Evolutionary conservation across 1,284 basidiomycete genomes (phyloP), one percentile per base, ranked within the genome.

Genomic region (Rhodotorula sp.): DNA sequence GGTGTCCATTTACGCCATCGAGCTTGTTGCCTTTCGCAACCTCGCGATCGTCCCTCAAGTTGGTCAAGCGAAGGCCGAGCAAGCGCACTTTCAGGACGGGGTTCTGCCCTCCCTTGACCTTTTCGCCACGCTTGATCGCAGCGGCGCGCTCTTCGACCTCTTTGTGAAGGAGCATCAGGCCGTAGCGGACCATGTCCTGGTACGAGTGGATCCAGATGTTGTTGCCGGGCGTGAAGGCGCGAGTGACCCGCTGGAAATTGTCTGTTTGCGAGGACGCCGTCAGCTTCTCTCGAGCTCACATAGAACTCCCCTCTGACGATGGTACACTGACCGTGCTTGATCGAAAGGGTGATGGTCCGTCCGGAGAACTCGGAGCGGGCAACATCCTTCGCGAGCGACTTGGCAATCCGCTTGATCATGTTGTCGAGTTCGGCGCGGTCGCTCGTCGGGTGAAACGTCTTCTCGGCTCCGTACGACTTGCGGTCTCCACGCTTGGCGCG

Each of bases 401-500:
- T 84, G 0, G 91, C 88, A 55, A 95, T 87, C 68, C 90, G 87
- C 42, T 89, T 55, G 29, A 56, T 37, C n/a, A 60, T 42, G 44
- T 51, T 56, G n/a, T 71, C 66, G 26, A 71, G 60, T 29, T 56
- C 37, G 24, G 58, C 59, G 5, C 22, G 33, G 61, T 61, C 33
- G 48, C n/a, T 56, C 6, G 33, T 73, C 79, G 68, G 48, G 24
- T 30, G n/a, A 65, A 78, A 77, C 61, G 76, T 91, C 90, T 90
- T 84, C 82, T 97, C 94, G 26, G 89, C 87, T 3, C 94, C 93
- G 49, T 96, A 91, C 72, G 91, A 93, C 82, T 94, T 95, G 58
- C 90, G 83, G 77, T 91, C 89, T 75, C 91, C 90, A 70, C 92
- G 83, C 72, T 84, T 85, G 61, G 86, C 83, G 1, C 92, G 88